These are phyloP conservation scores for Conringia planisiliqua DNA, from an alignment of 345 rosid genomes.

Conservation along the genomic window DNA sequence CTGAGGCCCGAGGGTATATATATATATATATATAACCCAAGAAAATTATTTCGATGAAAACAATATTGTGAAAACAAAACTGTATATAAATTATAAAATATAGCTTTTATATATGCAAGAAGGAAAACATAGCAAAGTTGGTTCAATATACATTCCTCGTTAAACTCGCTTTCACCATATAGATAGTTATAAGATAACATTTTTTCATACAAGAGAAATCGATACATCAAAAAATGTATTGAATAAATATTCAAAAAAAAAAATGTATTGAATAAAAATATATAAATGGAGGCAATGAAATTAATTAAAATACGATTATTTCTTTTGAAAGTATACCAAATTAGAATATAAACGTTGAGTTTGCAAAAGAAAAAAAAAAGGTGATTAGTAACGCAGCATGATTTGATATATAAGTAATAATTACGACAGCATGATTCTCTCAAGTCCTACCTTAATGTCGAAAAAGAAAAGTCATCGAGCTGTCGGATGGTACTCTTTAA, in stretches of 20 bases:
- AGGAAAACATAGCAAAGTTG: background rate
- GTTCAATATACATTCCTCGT: background rate
- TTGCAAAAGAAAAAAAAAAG: background rate
- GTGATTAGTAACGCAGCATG: background rate
- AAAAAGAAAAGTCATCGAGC: slow-evolving; percentile 37
- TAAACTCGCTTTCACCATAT: background rate
- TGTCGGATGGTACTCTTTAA: slow-evolving; percentile 37
- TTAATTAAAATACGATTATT: background rate
- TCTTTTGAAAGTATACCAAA: background rate
- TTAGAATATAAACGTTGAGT: background rate
- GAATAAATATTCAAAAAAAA: background rate
- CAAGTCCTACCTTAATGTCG: slow-evolving; percentile 31
- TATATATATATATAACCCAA: no score
- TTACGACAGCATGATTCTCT: slow-evolving; percentile 30
- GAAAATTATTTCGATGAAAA: background rate
- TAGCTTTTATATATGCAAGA: background rate
- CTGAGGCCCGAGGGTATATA: background rate
- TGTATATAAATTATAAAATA: background rate
- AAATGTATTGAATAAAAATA: background rate
- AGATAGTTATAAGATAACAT: background rate
- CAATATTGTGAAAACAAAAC: background rate
- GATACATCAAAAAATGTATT: background rate
- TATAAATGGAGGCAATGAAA: background rate
- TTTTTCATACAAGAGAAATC: background rate
- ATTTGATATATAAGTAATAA: slow-evolving; percentile 24